Evolutionary conservation across 2,329 filamentous ascomycete genomes (phyloP).

Genomic region (Leptodontidium sp.): DNA sequence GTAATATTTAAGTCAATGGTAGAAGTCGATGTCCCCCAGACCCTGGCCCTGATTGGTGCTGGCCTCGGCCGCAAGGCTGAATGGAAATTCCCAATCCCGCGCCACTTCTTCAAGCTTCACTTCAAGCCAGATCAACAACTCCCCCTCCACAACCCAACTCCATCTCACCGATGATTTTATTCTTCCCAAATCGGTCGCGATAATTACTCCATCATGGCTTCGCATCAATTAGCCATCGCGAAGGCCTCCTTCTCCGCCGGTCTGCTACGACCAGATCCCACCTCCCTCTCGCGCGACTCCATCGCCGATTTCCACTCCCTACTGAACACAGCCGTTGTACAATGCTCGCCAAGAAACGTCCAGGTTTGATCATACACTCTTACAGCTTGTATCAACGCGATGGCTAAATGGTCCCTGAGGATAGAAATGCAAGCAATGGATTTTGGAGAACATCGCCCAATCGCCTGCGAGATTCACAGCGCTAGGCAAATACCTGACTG

Average conservation of each 20-base stretch:
- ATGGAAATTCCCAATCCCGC: not conserved
- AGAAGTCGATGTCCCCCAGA: too few species aligned
- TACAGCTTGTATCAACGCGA: constrained; percentile 43
- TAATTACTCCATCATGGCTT: constrained; percentile 59
- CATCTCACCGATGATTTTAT: constrained; percentile 3
- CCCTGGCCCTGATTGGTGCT: not conserved
- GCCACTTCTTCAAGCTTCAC: constrained; percentile 4
- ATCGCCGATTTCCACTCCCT: constrained; percentile 74
- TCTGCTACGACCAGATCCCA: constrained; percentile 78
- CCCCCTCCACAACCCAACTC: constrained; percentile 15
- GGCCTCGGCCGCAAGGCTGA: constrained; percentile 21
- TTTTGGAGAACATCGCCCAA: constrained; percentile 73
- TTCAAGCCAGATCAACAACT: not conserved
- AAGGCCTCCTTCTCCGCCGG: constrained; percentile 80
- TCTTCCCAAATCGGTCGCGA: constrained; percentile 4
- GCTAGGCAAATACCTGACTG: constrained; percentile 78
- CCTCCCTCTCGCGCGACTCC: constrained; percentile 70
- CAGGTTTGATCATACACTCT: constrained; percentile 72
- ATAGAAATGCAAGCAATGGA: constrained; percentile 91
- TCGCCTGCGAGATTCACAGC: constrained; percentile 72
- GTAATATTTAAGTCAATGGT: too few species aligned
- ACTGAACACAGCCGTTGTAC: constrained; percentile 69
- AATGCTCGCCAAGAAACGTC: constrained; percentile 82
- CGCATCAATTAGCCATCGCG: constrained; percentile 77
- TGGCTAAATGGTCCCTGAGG: constrained; percentile 50